These are phyloP conservation scores for Singerocomus rubriflavus DNA, from an alignment of 1,284 basidiomycete genomes.

Conservation along the genomic window DNA sequence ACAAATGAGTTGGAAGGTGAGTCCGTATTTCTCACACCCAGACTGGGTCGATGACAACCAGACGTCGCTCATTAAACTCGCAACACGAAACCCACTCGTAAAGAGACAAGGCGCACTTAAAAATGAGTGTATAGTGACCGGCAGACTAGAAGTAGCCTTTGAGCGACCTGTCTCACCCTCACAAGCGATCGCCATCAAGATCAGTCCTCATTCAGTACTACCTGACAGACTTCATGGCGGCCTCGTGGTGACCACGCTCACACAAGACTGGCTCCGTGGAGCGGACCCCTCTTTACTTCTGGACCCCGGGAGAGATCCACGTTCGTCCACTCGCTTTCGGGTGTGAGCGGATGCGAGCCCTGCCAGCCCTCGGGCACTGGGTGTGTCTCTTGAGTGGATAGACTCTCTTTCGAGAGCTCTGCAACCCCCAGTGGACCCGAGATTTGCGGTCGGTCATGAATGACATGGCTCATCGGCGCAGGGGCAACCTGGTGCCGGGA, in stretches of 20 bases:
- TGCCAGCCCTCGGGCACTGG: too few relatives aligned
- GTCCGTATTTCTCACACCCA: constrained; percentile 25
- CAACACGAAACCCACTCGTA: too few relatives aligned
- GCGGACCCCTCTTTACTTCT: background rate
- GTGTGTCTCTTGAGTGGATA: too few relatives aligned
- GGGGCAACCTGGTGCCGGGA: background rate
- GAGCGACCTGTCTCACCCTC: too few relatives aligned
- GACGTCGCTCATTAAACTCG: too few relatives aligned
- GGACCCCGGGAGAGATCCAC: too few relatives aligned
- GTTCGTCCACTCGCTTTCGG: background rate
- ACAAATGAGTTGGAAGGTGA: constrained; percentile 12
- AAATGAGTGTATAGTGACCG: too few relatives aligned
- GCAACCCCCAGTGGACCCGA: background rate
- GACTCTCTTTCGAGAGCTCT: too few relatives aligned
- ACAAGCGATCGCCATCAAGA: background rate
- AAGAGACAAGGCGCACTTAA: too few relatives aligned
- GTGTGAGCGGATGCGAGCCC: background rate
- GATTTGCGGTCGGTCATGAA: background rate
- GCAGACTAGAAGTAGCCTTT: too few relatives aligned
- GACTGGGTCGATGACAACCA: background rate
- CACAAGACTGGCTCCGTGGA: background rate
- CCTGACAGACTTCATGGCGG: background rate
- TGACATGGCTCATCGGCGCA: constrained; percentile 1
- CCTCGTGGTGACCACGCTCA: background rate
- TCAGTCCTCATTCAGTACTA: background rate